A percentile compares a stretch with the other conserved stretches of the same genome.
phyloP scores from a whole-genome alignment of 345 rosid species.

The Iberis pinnata region DNA sequence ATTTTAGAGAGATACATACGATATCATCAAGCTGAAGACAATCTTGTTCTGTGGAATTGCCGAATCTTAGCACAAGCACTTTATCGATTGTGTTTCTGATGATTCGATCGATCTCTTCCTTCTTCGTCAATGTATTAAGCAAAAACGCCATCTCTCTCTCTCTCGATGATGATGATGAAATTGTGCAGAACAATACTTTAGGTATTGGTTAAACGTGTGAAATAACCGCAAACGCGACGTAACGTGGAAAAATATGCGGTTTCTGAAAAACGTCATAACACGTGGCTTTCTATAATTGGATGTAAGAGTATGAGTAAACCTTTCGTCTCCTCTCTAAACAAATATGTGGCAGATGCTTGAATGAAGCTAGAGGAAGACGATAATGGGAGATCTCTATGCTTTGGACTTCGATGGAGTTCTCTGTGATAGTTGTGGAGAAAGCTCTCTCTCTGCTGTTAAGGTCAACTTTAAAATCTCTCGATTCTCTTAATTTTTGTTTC shows the following conservation, averaged over 20 bases:
- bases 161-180: too few relatives aligned
- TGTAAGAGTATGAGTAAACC: background rate
- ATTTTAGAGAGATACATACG: conserved; percentile 21
- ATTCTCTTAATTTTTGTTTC: background rate
- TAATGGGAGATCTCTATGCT: conserved; percentile 77
- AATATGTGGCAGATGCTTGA: conserved; percentile 22
- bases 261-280: background rate
- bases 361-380: conserved; percentile 16
- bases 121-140: conserved; percentile 46
- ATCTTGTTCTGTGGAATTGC: conserved; percentile 50
- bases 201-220: too few relatives aligned
- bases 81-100: conserved; percentile 76
- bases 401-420: conserved; percentile 95
- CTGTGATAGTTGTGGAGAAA: conserved; percentile 92
- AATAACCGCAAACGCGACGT: conserved; percentile 13
- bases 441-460: conserved; percentile 93
- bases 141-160: conserved; percentile 46
- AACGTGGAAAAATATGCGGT: conserved; percentile 5
- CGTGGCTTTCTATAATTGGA: conserved; percentile 4
- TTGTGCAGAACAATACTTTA: too few relatives aligned
- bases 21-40: conserved; percentile 74
- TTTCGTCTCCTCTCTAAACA: conserved; percentile 1
- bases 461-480: conserved; percentile 23
- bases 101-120: conserved; percentile 63
- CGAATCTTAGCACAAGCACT: conserved; percentile 87